These are phyloP conservation scores for Diplodia mutila DNA, from an alignment of 2,329 filamentous ascomycete genomes.

Conservation along the genomic window DNA sequence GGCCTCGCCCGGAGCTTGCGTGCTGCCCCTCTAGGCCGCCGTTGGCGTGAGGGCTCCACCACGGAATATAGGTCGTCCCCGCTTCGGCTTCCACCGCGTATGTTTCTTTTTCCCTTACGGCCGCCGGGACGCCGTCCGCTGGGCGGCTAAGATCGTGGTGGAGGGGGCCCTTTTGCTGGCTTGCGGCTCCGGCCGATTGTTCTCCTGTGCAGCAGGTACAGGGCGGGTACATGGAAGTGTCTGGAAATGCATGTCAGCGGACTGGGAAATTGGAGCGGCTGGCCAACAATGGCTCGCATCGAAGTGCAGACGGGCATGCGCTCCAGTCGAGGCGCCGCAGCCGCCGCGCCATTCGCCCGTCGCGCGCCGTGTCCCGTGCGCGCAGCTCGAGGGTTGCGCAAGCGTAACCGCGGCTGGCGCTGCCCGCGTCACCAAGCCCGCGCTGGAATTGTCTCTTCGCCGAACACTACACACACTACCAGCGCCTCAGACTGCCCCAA, in stretches of 20 bases:
- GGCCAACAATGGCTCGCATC: slow-evolving; percentile 14
- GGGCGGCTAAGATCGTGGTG: too few relatives aligned
- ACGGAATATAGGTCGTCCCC: background rate
- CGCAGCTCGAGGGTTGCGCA: slow-evolving; percentile 5
- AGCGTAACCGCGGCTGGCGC: slow-evolving; percentile 22
- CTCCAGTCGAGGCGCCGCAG: slow-evolving; percentile 7
- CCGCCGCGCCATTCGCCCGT: slow-evolving; percentile 3
- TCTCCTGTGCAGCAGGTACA: too few relatives aligned
- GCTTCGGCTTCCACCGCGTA: background rate
- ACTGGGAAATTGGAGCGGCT: background rate
- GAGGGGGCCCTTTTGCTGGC: background rate
- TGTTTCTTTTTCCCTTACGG: too few relatives aligned
- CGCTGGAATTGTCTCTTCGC: slow-evolving; percentile 13
- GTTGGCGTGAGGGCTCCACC: slow-evolving; percentile 14
- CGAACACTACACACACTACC: slow-evolving; percentile 5
- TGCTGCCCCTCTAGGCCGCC: background rate
- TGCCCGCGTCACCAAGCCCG: slow-evolving; percentile 20
- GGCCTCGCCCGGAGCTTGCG: too few relatives aligned
- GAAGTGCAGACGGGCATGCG: background rate
- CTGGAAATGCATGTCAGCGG: slow-evolving; percentile 1
- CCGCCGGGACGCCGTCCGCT: background rate
- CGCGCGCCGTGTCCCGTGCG: background rate
- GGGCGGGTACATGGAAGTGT: background rate
- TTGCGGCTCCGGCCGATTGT: background rate
- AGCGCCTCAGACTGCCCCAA: slow-evolving; percentile 19